Base-by-base conservation (phyloP, 1,284 basidiomycete genomes). In the Rhodotorula sp. region DNA sequence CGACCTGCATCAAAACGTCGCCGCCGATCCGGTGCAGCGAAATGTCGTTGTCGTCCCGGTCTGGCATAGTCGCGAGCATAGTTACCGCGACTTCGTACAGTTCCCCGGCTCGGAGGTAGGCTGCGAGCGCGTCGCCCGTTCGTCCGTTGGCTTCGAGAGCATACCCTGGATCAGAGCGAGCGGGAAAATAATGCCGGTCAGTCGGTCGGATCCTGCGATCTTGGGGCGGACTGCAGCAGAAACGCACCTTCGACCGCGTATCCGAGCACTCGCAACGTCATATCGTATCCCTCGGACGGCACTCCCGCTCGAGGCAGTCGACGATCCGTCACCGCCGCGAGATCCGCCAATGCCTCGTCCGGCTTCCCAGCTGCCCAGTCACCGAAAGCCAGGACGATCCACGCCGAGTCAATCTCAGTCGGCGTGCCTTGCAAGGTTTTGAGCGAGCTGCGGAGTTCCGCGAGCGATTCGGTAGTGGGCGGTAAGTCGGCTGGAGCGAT, bases 11-110 rank as follows among this genome's bases (percentile, higher is more conserved):
- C 39, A 63, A 31, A 20, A 58, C 75, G 52, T 65, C 64, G 2
- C 70, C 75, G 16, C 75, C 75, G 8, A 58, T 31, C 7, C 56
- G 59, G 49, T 74, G 70, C 31, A 76, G 54, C 34, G 64, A 67
- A 34, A 72, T 34, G 39, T 76, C 75, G 31, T 67, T 67, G 16
- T 39, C 62, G 29, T 58, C 56, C 1, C 61, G 62, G 1, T 16
- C 26, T 1, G 56, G 23, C 3, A 23, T 29, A 10, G 18, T 43
- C 14, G 67, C 29, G 3, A 69, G 64, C 5, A 54, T 46, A 7
- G 62, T 66, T 20, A 65, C 34, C 21, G 69, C 72, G 6, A 61
- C 31, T 2, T 67, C 43, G 62, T 76, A 76, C n/a, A 52, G 20
- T 12, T 59, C 34, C 8, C 52, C 31, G 3, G 74, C 69, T 3